Conservation (phyloP, 768 basidiomycete species). For the Pisolithus orientalis region DNA sequence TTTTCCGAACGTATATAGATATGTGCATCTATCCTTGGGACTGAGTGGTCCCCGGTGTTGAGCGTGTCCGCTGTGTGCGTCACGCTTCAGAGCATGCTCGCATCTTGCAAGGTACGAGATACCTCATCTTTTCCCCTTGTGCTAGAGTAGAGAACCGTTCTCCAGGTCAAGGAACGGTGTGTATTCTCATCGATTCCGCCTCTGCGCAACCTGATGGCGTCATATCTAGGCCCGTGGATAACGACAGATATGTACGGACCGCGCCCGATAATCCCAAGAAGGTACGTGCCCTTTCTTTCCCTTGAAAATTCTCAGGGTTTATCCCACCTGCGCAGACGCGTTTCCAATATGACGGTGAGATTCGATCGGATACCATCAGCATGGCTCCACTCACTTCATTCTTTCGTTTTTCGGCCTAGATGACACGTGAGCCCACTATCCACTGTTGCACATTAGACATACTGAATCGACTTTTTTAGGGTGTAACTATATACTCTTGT, state of each 20-base stretch:
- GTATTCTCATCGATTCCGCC: conserved; percentile 12
- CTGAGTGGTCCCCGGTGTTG: conserved; percentile 87
- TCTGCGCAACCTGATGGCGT: conserved; percentile 5
- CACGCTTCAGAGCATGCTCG: conserved; percentile 88
- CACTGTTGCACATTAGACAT: too few species aligned
- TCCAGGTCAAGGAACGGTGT: conserved; percentile 58
- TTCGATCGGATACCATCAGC: not conserved
- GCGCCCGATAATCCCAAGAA: conserved; percentile 87
- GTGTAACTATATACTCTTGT: too few species aligned
- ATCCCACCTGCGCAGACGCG: conserved; percentile 45
- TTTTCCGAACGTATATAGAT: conserved; percentile 43
- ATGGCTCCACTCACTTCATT: not conserved
- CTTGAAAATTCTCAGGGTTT: conserved; percentile 2
- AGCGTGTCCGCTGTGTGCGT: conserved; percentile 78
- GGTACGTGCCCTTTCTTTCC: conserved; percentile 34
- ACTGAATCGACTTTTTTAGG: too few species aligned
- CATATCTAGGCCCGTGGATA: conserved; percentile 61
- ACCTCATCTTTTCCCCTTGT: not conserved
- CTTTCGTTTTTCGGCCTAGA: not conserved
- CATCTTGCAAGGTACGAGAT: conserved; percentile 74
- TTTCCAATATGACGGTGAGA: conserved; percentile 76
- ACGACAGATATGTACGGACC: conserved; percentile 72
- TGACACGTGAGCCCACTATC: not conserved
- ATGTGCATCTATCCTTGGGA: conserved; percentile 84
- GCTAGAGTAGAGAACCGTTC: conserved; percentile 1